A percentile compares a stretch with the other conserved stretches of the same genome.
Conservation (phyloP, 2,329 filamentous ascomycete genomes). For the Xylariomycetidae sp. region DNA sequence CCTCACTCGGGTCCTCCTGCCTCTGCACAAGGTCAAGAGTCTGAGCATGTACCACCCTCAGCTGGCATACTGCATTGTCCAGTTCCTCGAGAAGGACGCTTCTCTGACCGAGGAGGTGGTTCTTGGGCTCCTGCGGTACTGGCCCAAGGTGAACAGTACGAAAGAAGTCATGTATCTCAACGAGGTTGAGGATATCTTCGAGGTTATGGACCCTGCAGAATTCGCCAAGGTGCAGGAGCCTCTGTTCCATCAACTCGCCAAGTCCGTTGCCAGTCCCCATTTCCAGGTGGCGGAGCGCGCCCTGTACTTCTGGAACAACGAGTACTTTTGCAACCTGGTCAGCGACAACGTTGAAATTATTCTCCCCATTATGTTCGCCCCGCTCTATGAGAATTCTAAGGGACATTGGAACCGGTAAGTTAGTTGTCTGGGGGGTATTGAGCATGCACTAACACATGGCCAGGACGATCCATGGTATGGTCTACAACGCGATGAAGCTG, state of each 20-base stretch:
- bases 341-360: conserved; percentile 99
- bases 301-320: conserved; percentile 99
- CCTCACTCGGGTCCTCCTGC: conserved; percentile 84
- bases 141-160: conserved; percentile 99
- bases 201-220: conserved; percentile 98
- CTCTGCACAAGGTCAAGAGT: conserved; percentile 96
- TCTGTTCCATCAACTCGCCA: conserved; percentile 92
- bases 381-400: conserved; percentile 97
- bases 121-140: conserved; percentile 87
- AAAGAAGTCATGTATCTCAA: conserved; percentile 99
- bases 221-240: conserved; percentile 99
- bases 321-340: conserved; percentile 98
- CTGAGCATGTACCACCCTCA: conserved; percentile 99
- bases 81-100: conserved; percentile 96
- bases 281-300: conserved; percentile 98
- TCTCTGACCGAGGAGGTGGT: conserved; percentile 97
- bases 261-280: conserved; percentile 95
- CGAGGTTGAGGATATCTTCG: conserved; percentile 98
- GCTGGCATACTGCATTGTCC: conserved; percentile 96
- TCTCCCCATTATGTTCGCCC: conserved; percentile 97
- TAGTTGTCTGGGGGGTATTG: background rate
- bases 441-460: background rate
- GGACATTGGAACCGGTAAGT: conserved; percentile 95
- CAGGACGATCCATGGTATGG: conserved; percentile 98
- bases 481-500: conserved; percentile 99